Conservation (phyloP, 192 early-diverging fungal species). For the Podila horticola region DNA sequence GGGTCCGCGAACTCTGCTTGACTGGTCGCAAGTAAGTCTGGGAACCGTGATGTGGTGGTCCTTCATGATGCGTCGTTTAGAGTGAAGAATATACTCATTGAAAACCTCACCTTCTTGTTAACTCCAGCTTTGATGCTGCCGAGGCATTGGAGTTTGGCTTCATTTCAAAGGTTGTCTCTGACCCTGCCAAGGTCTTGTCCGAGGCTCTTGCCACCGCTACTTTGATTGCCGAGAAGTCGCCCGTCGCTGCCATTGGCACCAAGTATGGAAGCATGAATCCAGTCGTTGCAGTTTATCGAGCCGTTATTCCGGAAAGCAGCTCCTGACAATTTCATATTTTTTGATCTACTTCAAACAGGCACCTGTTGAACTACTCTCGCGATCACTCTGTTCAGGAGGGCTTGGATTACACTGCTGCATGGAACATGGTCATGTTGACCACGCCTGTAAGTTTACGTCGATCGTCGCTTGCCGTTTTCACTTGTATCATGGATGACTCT, state of each 20-base stretch:
- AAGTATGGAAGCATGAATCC: conserved; percentile 65
- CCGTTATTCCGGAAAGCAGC: neutral
- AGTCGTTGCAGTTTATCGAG: neutral
- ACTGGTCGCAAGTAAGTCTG: conserved; percentile 76
- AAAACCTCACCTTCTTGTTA: neutral
- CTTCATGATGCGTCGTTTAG: no score
- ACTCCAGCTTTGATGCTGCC: conserved; percentile 56
- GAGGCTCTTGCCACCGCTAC: conserved; percentile 76
- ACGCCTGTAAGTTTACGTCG: conserved; percentile 61
- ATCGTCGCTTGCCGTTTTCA: neutral
- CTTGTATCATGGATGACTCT: neutral
- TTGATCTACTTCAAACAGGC: conserved; percentile 45
- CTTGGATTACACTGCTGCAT: conserved; percentile 85
- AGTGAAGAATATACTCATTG: neutral
- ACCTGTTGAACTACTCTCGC: conserved; percentile 88
- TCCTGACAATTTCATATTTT: conserved; percentile 1
- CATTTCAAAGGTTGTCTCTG: conserved; percentile 43
- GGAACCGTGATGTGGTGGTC: neutral
- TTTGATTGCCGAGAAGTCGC: conserved; percentile 88
- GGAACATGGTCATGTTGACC: conserved; percentile 89
- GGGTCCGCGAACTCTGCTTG: conserved; percentile 91
- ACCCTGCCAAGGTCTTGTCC: conserved; percentile 28
- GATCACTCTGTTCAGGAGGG: conserved; percentile 93
- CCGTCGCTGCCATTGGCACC: conserved; percentile 85
- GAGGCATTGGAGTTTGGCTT: conserved; percentile 72